Base-by-base conservation (phyloP, 2,329 filamentous ascomycete species). In the Sporothrix mexicana region DNA sequence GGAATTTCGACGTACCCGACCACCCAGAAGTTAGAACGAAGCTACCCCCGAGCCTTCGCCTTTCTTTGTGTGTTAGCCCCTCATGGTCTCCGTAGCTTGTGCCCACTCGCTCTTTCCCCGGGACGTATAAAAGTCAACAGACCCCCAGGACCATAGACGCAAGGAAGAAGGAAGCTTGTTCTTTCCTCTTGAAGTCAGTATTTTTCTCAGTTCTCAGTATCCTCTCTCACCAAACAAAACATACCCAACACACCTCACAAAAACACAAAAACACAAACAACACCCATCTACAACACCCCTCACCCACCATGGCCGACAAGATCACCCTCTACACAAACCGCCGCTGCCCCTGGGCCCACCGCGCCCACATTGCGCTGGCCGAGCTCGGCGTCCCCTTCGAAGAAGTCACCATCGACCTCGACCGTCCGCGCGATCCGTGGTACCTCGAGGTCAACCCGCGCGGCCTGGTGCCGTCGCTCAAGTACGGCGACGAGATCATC, bases 391-490 rank as follows among this genome's bases (percentile, higher is more conserved):
- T 94, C 43, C 84, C 88, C 0, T 93, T 88, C 77, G 89, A 93
- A 73, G 90, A 93, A 76, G 89, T 92, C 74, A 88, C 89, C 73
- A 92, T 97, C 77, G 91, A 95, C 79, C 85, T 96, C 64, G 81
- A 83, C 76, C 86, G 81, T 10, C 93, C 93, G 0, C 89, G 93
- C 10, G 89, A 91, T 41, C 84, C 88, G 51, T 93, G 91, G 84
- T 96, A 95, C 79, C 87, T 96, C 9, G 84, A 90, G 69, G 83
- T 96, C 79, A 95, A 95, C 83, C 92, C 93, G 76, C 89, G 92
- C 72, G 93, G 93, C 15, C 88, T 94, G 2, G 92, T 96, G 4
- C 93, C 93, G 0, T 83, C 89, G 0, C 82, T 96, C 72, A 86
- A 87, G 30, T 91, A 92, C 83, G 85, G 89, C 75, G 86, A 85